phyloP scores from a whole-genome alignment of 306 rosid species.

The Chamaecrista fasciculata region DNA sequence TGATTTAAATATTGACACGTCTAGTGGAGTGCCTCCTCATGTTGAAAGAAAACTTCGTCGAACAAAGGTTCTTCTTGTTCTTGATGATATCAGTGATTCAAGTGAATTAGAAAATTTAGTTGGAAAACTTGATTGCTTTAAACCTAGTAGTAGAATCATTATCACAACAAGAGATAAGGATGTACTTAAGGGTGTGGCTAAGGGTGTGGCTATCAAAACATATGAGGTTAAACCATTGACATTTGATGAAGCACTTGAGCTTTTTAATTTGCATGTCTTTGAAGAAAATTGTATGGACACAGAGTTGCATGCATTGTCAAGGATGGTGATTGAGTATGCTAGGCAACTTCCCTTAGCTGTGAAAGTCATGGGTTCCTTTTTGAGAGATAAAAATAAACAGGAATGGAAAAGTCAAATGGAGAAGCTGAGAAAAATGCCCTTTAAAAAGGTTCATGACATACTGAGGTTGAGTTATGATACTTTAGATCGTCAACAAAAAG shows the following conservation, averaged over 20 bases:
- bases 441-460: not conserved
- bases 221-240: not conserved
- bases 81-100: slow-evolving; percentile 13
- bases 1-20: not conserved
- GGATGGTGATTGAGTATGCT: not conserved
- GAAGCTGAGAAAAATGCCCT: not conserved
- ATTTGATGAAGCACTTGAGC: not conserved
- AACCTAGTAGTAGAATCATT: not conserved
- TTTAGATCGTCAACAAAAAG: not conserved
- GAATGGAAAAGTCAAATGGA: slow-evolving; percentile 24
- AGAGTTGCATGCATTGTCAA: not conserved
- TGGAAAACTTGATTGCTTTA: slow-evolving; percentile 3
- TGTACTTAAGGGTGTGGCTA: not conserved
- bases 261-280: slow-evolving; percentile 25
- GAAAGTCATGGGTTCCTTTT: not conserved
- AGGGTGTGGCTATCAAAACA: not conserved
- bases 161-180: not conserved
- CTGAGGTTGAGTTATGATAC: not conserved
- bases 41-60: not conserved
- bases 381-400: not conserved
- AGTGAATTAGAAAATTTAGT: not conserved
- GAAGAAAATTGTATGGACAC: not conserved
- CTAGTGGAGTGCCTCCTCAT: not conserved
- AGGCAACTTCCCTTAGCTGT: slow-evolving; percentile 15
- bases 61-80: slow-evolving; percentile 1